Base-by-base conservation (phyloP, 2,329 filamentous ascomycete species). In the Aschersonia sp. region DNA sequence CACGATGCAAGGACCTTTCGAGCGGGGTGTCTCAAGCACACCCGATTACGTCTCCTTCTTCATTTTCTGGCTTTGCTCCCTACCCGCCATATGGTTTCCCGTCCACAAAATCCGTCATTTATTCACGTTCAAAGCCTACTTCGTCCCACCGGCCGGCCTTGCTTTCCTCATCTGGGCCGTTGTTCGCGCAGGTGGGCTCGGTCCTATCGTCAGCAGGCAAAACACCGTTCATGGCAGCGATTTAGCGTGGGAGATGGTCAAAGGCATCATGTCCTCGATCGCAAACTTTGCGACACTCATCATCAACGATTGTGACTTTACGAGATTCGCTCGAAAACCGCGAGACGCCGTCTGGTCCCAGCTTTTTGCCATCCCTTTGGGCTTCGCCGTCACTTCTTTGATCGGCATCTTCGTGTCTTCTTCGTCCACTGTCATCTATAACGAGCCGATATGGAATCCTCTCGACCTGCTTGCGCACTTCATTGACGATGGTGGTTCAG, bases 211-310 rank as follows among this genome's bases (percentile, higher is more conserved):
- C 30, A 72, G 80, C 49, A 83, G 91, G 59, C 69, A 75, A 0
- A 74, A 77, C 44, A 77, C 68, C 4, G 64, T 78, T 4, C 66
- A 77, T 4, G 89, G 89, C 31, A 82, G 77, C 51, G 73, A 73
- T 0, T 72, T 95, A 3, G 87, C 72, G 1, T 96, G 89, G 89
- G 77, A 80, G 30, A 80, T 95, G 50, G 76, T 96, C 51, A 83
- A 82, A 51, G 87, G 87, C 40, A 82, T 94, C 65, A 94, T 95
- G 88, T 82, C 77, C 30, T 82, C 85, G 4, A 89, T 96, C 53
- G 85, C 86, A 56, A 95, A 95, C 67, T 95, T 95, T 59, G 85
- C 88, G 1, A 88, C 89, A 0, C 73, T 95, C 35, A 92, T 95
- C 55, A 75, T 84, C 51, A 82, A 94, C 61, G 82, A 86, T 54